Base-by-base conservation (phyloP, 1,284 basidiomycete genomes). In the Anthracocystis setariae region DNA sequence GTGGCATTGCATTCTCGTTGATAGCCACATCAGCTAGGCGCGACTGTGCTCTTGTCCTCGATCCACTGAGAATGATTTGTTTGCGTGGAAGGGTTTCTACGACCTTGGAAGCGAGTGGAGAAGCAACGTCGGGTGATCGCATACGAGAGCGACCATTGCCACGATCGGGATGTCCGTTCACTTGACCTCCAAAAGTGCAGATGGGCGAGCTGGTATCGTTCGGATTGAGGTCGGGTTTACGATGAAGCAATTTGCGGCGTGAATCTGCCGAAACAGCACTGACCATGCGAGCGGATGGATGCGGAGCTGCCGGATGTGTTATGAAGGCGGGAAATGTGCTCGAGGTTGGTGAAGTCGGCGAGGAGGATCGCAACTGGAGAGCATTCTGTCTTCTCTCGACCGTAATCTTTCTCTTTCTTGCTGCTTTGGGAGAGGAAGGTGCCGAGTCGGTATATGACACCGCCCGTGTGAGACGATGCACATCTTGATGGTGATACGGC, bases 171-270 rank as follows among this genome's bases (percentile, higher is more conserved):
- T 49, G 46, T 17, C 53, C 44, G 32, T 44, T 5, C 2, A 25
- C 9, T 8, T 54, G 51, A 1, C 50, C 62, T 15, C 42, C 62
- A 47, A 65, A 65, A 2, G 62, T 65, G 2, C 55, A 46, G 3
- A 65, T 65, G 18, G 56, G 55, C 46, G 62, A 65, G 27, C 62
- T 65, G 7, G 55, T 23, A 21, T 46, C 46, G 29, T 20, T 58
- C 4, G 40, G 21, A 23, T 58, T 50, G 17, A 58, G 42, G 18
- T 52, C 39, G 9, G 27, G 52, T 1, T 43, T 50, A 0, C 44
- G 37, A n/a, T 54, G 62, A 21, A 58, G 35, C 27, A 49, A 17
- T 2, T 18, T 20, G 33, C 29, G 53, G n/a, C 40, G 20, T 29
- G 37, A 2, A 20, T 17, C 33, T 8, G 9, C 7, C n/a, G 32